Percentiles rank a stretch among this genome's conserved stretches.
Conservation (phyloP, 495 filamentous ascomycete species). For the Hypoxylon crocopeplum region DNA sequence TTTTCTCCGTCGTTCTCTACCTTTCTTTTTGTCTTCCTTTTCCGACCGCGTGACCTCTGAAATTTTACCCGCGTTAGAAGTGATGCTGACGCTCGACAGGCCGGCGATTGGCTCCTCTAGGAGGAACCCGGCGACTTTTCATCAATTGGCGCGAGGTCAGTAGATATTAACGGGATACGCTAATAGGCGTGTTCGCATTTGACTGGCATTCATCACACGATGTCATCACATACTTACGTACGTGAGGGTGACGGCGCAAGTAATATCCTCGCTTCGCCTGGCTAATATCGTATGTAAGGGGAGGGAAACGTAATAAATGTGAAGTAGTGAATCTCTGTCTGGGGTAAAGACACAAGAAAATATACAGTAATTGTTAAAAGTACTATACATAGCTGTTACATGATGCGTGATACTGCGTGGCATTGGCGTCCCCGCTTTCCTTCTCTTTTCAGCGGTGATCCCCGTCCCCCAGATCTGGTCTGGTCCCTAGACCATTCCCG, state of each 20-base stretch:
- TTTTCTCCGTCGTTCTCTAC: slow-evolving; percentile 6
- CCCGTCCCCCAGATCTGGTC: slow-evolving; percentile 21
- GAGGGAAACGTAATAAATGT: background rate
- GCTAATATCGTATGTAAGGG: slow-evolving; percentile 12
- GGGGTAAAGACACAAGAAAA: too few species aligned
- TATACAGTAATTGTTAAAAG: slow-evolving; percentile 31
- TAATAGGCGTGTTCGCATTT: slow-evolving; percentile 16
- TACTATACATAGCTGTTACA: slow-evolving; percentile 16
- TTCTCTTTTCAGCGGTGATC: slow-evolving; percentile 21
- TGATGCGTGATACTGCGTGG: background rate
- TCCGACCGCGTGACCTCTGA: slow-evolving; percentile 27
- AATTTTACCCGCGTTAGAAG: slow-evolving; percentile 25
- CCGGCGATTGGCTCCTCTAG: slow-evolving; percentile 17
- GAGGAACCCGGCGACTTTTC: slow-evolving; percentile 2
- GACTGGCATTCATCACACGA: slow-evolving; percentile 16
- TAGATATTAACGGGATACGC: slow-evolving; percentile 21
- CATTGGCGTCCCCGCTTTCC: slow-evolving; percentile 21
- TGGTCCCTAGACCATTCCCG: slow-evolving; percentile 16
- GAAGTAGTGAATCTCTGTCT: too few species aligned
- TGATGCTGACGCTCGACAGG: slow-evolving; percentile 24
- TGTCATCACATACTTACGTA: slow-evolving; percentile 5
- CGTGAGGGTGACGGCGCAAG: slow-evolving; percentile 2
- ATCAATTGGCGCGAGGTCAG: slow-evolving; percentile 14
- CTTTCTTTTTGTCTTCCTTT: slow-evolving; percentile 18
- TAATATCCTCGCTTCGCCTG: background rate